A percentile compares a stretch with the other conserved stretches of the same genome.
These are phyloP conservation scores for Malus hybrid DNA, from an alignment of 331 rosid genomes.

Conservation along the genomic window DNA sequence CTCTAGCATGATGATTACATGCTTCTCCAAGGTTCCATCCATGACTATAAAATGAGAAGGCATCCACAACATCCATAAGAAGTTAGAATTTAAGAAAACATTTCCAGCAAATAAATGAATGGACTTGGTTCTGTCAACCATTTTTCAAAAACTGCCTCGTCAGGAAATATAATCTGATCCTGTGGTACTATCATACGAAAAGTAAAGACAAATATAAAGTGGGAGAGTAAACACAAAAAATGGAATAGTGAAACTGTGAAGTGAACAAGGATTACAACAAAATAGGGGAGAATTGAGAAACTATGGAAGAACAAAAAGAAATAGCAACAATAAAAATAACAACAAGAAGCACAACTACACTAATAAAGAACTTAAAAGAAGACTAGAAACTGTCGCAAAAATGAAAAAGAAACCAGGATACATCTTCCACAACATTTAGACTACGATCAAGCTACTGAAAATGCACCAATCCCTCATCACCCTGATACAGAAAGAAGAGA, in stretches of 20 bases:
- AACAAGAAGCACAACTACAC: neutral
- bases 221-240: neutral
- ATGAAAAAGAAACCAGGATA: conserved; percentile 43
- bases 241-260: neutral
- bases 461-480: conserved; percentile 85
- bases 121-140: neutral
- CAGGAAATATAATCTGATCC: conserved; percentile 95
- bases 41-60: no score
- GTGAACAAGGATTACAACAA: neutral
- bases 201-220: neutral
- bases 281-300: neutral
- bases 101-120: neutral
- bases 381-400: neutral
- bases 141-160: conserved; percentile 86
- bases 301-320: neutral
- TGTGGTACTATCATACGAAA: conserved; percentile 22
- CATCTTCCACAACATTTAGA: conserved; percentile 74
- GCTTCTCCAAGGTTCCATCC: no score
- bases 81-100: neutral
- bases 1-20: no score
- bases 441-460: conserved; percentile 93
- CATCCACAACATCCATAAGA: neutral
- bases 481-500: conserved; percentile 44
- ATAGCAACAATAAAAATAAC: neutral
- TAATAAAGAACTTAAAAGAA: neutral